A percentile compares a stretch with the other conserved stretches of the same genome.
phyloP scores from a whole-genome alignment of 2,329 filamentous ascomycete species.

The Colletotrichum sp. region DNA sequence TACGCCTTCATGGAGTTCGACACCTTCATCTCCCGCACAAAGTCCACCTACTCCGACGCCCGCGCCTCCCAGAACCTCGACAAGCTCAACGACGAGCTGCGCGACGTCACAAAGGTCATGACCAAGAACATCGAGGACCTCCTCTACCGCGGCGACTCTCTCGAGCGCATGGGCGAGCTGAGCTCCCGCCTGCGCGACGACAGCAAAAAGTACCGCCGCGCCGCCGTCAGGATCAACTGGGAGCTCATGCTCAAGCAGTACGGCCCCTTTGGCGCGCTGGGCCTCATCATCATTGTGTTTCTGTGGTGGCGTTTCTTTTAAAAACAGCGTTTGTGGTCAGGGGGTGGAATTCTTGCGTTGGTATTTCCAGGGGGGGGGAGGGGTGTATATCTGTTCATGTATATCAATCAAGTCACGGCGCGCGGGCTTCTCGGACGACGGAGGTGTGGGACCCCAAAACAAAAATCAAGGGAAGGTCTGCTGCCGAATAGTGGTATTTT shows the following conservation, averaged over 20 bases:
- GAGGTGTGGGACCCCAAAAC: neutral
- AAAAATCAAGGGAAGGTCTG: neutral
- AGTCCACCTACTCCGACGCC: constrained; percentile 91
- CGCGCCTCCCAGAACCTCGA: constrained; percentile 92
- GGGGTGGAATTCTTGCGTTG: neutral
- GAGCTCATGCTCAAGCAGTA: constrained; percentile 97
- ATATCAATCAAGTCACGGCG: neutral
- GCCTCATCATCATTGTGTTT: constrained; percentile 83
- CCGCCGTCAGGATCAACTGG: constrained; percentile 97
- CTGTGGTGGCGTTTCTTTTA: constrained; percentile 94
- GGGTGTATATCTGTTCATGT: neutral
- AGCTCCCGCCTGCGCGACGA: constrained; percentile 88
- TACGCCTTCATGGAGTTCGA: constrained; percentile 99
- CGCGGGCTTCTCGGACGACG: neutral
- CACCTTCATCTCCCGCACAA: constrained; percentile 92
- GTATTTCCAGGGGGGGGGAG: neutral
- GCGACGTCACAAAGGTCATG: constrained; percentile 99
- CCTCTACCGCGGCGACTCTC: constrained; percentile 89
- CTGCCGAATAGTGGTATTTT: neutral
- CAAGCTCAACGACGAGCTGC: constrained; percentile 94
- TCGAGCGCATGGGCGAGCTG: constrained; percentile 97
- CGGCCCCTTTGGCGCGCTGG: constrained; percentile 84
- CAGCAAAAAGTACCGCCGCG: constrained; percentile 90
- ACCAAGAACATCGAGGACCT: constrained; percentile 99
- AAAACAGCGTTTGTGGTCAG: neutral